Percentiles rank a stretch among this genome's conserved stretches.
phyloP scores from a whole-genome alignment of 1,139 yeast species.

The Candida tunisiensis region DNA sequence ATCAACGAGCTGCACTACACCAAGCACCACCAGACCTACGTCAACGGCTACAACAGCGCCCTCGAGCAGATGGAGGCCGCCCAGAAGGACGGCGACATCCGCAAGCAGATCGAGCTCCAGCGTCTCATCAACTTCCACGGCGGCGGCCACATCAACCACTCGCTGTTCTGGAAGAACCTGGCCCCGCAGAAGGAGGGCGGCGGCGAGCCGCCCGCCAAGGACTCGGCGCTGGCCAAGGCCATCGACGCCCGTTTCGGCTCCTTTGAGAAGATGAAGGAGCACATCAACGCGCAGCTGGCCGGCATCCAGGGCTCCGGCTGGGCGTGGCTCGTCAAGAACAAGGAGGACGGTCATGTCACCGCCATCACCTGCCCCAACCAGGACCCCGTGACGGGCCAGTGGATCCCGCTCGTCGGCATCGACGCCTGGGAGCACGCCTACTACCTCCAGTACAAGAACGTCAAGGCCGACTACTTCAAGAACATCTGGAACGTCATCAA shows the following conservation, averaged over 20 bases:
- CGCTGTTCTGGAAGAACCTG: slow-evolving; percentile 80
- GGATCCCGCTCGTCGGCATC: slow-evolving; percentile 75
- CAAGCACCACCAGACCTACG: slow-evolving; percentile 93
- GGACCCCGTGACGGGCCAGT: slow-evolving; percentile 66
- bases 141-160: slow-evolving; percentile 85
- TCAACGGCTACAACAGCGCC: slow-evolving; percentile 73
- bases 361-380: slow-evolving; percentile 82
- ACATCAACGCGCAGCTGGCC: slow-evolving; percentile 68
- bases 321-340: slow-evolving; percentile 89
- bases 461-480: slow-evolving; percentile 87
- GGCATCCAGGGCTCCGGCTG: slow-evolving; percentile 97
- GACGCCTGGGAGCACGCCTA: slow-evolving; percentile 99
- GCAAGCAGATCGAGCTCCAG: slow-evolving; percentile 51
- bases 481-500: slow-evolving; percentile 94
- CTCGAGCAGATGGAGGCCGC: slow-evolving; percentile 68
- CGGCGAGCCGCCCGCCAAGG: slow-evolving; percentile 58
- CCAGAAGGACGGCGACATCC: slow-evolving; percentile 43
- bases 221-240: slow-evolving; percentile 42
- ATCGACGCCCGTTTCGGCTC: slow-evolving; percentile 58
- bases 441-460: slow-evolving; percentile 90
- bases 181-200: slow-evolving; percentile 76
- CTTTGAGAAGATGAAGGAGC: slow-evolving; percentile 49
- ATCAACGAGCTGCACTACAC: slow-evolving; percentile 78
- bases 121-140: slow-evolving; percentile 85
- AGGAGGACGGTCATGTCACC: slow-evolving; percentile 65